phyloP scores from a whole-genome alignment of 1,139 yeast genomes.

The Hyphopichia wangnamkhiaoensis region DNA sequence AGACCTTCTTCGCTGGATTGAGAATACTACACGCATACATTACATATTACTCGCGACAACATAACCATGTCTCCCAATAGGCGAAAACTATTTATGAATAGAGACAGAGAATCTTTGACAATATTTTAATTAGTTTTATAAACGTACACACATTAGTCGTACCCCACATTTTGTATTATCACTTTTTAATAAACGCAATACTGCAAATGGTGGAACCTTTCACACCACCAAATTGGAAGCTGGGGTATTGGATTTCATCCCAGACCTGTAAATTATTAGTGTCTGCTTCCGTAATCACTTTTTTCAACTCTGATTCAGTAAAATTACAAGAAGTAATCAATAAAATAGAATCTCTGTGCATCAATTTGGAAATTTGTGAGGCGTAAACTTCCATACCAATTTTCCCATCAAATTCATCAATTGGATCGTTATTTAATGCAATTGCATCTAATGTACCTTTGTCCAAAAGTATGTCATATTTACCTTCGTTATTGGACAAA shows the following conservation, averaged over 20 bases:
- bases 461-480: slow-evolving; percentile 77
- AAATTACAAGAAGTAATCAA: slow-evolving; percentile 94
- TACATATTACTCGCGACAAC: no score
- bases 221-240: slow-evolving; percentile 84
- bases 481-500: slow-evolving; percentile 27
- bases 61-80: no score
- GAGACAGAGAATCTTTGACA: no score
- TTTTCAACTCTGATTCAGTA: slow-evolving; percentile 71
- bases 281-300: slow-evolving; percentile 49
- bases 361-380: slow-evolving; percentile 52
- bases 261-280: slow-evolving; percentile 48
- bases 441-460: slow-evolving; percentile 98
- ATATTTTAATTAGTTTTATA: no score
- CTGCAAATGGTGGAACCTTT: slow-evolving; percentile 88
- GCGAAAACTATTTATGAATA: no score
- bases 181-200: slow-evolving; percentile 62
- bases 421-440: slow-evolving; percentile 68
- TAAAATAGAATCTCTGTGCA: slow-evolving; percentile 59
- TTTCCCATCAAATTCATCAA: slow-evolving; percentile 40
- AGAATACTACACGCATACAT: no score
- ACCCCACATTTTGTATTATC: slow-evolving; percentile 7
- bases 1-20: no score
- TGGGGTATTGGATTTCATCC: slow-evolving; percentile 72
- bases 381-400: slow-evolving; percentile 68
- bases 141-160: no score